Conservation (phyloP, 495 filamentous ascomycete species). For the Filosporella fistucella region DNA sequence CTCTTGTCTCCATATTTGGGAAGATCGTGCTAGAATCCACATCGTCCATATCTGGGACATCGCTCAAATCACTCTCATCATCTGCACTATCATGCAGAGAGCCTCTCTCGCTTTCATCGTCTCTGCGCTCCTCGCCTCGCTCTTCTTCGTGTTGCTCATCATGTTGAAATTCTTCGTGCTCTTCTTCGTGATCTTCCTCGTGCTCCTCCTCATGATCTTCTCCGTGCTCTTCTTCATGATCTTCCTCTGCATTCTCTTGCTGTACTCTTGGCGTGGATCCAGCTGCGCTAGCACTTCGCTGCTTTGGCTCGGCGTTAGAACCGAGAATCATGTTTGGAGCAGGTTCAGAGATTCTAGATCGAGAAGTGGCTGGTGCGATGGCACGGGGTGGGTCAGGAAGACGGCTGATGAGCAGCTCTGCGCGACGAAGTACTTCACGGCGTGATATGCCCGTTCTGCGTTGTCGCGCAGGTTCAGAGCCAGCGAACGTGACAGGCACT, state of each 20-base stretch:
- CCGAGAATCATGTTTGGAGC: slow-evolving; percentile 20
- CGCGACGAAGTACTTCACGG: slow-evolving; percentile 57
- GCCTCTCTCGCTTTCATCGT: slow-evolving; percentile 26
- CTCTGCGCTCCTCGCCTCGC: slow-evolving; percentile 4
- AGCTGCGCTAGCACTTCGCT: slow-evolving; percentile 17
- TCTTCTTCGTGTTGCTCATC: neutral
- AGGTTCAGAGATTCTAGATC: slow-evolving; percentile 26
- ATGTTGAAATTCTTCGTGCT: slow-evolving; percentile 23
- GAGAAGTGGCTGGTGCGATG: slow-evolving; percentile 34
- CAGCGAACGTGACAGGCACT: slow-evolving; percentile 18
- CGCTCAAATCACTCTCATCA: slow-evolving; percentile 77
- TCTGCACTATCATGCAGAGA: slow-evolving; percentile 73
- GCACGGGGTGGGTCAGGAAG: slow-evolving; percentile 22
- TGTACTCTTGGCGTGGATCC: neutral
- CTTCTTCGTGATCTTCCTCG: slow-evolving; percentile 27
- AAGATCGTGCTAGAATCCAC: slow-evolving; percentile 26
- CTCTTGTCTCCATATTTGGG: slow-evolving; percentile 25
- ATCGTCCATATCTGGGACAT: slow-evolving; percentile 48
- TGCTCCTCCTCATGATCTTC: slow-evolving; percentile 19
- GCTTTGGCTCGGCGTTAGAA: slow-evolving; percentile 3
- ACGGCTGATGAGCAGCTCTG: slow-evolving; percentile 49
- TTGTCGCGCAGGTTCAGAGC: slow-evolving; percentile 33
- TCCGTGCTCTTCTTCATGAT: neutral
- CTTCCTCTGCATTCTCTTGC: neutral
- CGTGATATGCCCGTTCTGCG: slow-evolving; percentile 52